A percentile compares a stretch with the other conserved stretches of the same genome.
These are phyloP conservation scores for Petunia axillaris DNA, from an alignment of 257 asterid genomes.

Conservation along the genomic window DNA sequence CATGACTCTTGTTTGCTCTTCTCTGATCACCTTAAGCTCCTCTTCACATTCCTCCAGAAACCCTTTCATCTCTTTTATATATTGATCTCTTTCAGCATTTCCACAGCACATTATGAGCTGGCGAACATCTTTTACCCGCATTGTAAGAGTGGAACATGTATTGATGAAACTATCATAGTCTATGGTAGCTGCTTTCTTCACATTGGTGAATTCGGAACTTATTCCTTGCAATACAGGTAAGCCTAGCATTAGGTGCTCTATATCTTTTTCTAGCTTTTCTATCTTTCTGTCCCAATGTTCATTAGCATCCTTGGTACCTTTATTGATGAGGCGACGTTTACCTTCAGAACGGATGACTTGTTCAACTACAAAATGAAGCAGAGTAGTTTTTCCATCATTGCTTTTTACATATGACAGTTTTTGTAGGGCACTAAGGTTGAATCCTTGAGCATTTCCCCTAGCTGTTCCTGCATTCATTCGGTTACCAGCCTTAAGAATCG, in stretches of 20 bases:
- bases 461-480: constrained; percentile 82
- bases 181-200: constrained; percentile 65
- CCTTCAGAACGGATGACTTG: constrained; percentile 79
- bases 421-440: constrained; percentile 61
- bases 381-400: constrained; percentile 74
- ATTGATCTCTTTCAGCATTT: constrained; percentile 47
- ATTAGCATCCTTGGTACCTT: background rate
- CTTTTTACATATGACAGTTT: constrained; percentile 72
- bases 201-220: constrained; percentile 48
- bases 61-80: constrained; percentile 58
- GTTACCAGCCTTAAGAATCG: constrained; percentile 87
- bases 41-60: constrained; percentile 73
- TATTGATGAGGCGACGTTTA: constrained; percentile 36
- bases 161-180: constrained; percentile 55
- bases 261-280: constrained; percentile 41
- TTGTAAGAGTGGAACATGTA: constrained; percentile 42
- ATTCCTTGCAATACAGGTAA: constrained; percentile 51
- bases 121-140: constrained; percentile 47
- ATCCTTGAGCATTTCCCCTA: constrained; percentile 85
- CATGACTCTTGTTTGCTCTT: constrained; percentile 69
- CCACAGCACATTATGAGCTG: constrained; percentile 42
- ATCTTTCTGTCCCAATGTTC: constrained; percentile 28
- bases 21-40: constrained; percentile 69
- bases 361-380: constrained; percentile 80
- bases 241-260: constrained; percentile 56